Evolutionary conservation across 306 rosid species (phyloP).

Genomic region (barrel medic (Medicago truncatula)): MtrunA17r5.0-ANR NC_053046.1:10942001-10942500

Average conservation of each 20-base stretch:
- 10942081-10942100: background rate
- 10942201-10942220: background rate
- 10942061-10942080: background rate
- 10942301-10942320: background rate
- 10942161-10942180: background rate
- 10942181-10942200: background rate
- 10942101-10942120: background rate
- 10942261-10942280: no score
- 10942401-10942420: background rate
- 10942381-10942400: background rate
- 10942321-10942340: background rate
- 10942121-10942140: background rate
- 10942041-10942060: no score
- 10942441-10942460: background rate
- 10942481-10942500: background rate
- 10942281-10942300: no score
- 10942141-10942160: background rate
- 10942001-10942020: no score
- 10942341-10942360: background rate
- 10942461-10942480: no score
- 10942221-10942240: background rate
- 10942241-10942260: background rate
- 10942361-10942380: background rate
- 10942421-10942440: background rate
- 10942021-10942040: no score